These are phyloP conservation scores for Amphichorda felina DNA, from an alignment of 2,329 filamentous ascomycete genomes.

Conservation along the genomic window DNA sequence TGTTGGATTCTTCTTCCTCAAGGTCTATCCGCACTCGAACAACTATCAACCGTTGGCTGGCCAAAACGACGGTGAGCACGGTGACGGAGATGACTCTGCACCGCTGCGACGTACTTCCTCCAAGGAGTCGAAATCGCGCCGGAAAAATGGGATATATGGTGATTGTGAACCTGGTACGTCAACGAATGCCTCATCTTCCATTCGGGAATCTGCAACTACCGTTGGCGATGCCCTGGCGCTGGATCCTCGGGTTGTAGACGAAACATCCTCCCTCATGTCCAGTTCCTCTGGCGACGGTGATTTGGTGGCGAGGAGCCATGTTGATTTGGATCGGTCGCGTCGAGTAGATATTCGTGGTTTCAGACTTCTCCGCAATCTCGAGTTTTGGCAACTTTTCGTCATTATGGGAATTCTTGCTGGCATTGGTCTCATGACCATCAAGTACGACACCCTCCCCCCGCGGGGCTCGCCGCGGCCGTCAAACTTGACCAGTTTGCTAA, in stretches of 20 bases:
- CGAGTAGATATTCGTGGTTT: slow-evolving; percentile 86
- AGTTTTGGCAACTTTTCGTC: slow-evolving; percentile 86
- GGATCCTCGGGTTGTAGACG: slow-evolving; percentile 41
- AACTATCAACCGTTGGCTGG: slow-evolving; percentile 34
- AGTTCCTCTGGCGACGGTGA: slow-evolving; percentile 41
- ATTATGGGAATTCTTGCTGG: slow-evolving; percentile 87
- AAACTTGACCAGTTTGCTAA: too few species aligned
- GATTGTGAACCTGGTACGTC: slow-evolving; percentile 57
- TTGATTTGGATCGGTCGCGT: slow-evolving; percentile 64
- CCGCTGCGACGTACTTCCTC: slow-evolving; percentile 26
- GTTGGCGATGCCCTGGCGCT: slow-evolving; percentile 8
- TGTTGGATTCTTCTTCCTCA: slow-evolving; percentile 73
- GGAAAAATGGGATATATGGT: slow-evolving; percentile 20
- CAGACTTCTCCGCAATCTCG: slow-evolving; percentile 54
- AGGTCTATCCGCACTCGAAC: slow-evolving; percentile 52
- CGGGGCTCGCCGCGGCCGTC: too few species aligned
- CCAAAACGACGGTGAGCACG: not conserved
- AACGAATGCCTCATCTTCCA: slow-evolving; percentile 16
- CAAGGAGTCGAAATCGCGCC: slow-evolving; percentile 25
- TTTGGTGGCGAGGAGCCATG: slow-evolving; percentile 42
- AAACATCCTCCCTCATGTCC: slow-evolving; percentile 74
- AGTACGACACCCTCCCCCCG: slow-evolving; percentile 44
- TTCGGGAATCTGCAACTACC: slow-evolving; percentile 9
- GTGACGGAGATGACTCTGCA: slow-evolving; percentile 5
- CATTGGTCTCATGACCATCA: slow-evolving; percentile 96